These are phyloP conservation scores for Pseudopyrenochaeta lycopersici DNA, from an alignment of 2,329 filamentous ascomycete species.

Conservation along the genomic window DNA sequence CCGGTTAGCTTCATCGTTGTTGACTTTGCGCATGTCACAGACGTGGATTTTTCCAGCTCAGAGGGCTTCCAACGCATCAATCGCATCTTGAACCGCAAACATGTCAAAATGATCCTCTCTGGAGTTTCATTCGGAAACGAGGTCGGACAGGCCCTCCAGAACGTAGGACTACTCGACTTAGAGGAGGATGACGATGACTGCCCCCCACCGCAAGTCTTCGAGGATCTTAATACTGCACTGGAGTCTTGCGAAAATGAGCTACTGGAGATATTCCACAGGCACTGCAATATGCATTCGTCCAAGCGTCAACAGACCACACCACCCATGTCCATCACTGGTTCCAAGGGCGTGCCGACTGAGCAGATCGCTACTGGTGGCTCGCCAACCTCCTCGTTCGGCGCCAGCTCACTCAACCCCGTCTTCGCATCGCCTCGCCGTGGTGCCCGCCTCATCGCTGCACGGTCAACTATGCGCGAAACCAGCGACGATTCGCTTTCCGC, in stretches of 20 bases:
- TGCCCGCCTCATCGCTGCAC: slow-evolving; percentile 81
- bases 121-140: slow-evolving; percentile 79
- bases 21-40: slow-evolving; percentile 88
- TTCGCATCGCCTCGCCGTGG: slow-evolving; percentile 81
- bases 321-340: slow-evolving; percentile 43
- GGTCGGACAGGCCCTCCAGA: slow-evolving; percentile 79
- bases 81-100: slow-evolving; percentile 78
- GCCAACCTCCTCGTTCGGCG: slow-evolving; percentile 34
- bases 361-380: slow-evolving; percentile 29
- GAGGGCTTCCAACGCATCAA: slow-evolving; percentile 95
- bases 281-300: slow-evolving; percentile 40
- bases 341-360: slow-evolving; percentile 17
- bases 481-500: slow-evolving; percentile 23
- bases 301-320: slow-evolving; percentile 56
- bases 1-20: slow-evolving; percentile 91
- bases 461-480: slow-evolving; percentile 72
- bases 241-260: slow-evolving; percentile 96
- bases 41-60: slow-evolving; percentile 93
- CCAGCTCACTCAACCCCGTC: slow-evolving; percentile 59
- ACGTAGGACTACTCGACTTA: slow-evolving; percentile 82
- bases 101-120: slow-evolving; percentile 82
- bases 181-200: slow-evolving; percentile 70
- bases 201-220: slow-evolving; percentile 71
- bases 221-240: slow-evolving; percentile 89
- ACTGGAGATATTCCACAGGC: slow-evolving; percentile 68